Evolutionary conservation across 306 rosid species (phyloP), one percentile per base, ranked within the genome.

Genomic region (Ammopiptanthus mongolicus): DNA sequence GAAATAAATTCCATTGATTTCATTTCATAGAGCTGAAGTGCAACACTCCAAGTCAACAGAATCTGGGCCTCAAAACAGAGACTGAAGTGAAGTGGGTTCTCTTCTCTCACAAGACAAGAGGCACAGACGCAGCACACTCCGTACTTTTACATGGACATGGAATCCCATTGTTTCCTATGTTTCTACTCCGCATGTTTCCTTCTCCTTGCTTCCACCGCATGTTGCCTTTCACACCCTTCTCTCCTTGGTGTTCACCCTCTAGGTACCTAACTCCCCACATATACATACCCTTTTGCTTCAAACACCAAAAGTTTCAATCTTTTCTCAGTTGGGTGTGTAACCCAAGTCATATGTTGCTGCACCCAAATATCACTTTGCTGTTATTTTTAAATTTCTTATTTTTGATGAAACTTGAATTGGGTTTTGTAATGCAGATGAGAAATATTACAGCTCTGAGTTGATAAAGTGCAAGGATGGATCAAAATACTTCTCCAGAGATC

Each of bases 381-480:
- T 51, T 74, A 29, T 62, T 23, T 76, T 23, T 69, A 3, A 76
- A 44, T 6, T 59, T 18, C 5, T 41, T 1, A 13, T 63, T 57
- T 70, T 21, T 57, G 8, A 10, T 60, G 17, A 59, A 75, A 18
- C 74, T 73, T 36, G 29, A 65, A 67, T 55, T 70, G 18, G 15
- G 42, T 70, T 80, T 15, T 73, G 47, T 73, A 80, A 37, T 89
- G 80, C 93, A 94, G 98, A 94, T 78, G 95, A 86, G 80, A 86
- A 84, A 13, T 88, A 87, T 77, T 94, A 81, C 57, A 73, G 81
- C 42, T 73, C 91, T 15, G 83, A 81, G 64, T 80, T 82, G 69
- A 90, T 94, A 71, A 77, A 79, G 58, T 94, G 98, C 86, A 94
- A 73, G 88, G 96, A 90, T 65, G 86, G 88, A 34, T 86, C 91